Evolutionary conservation across 192 early-diverging fungal genomes (phyloP).

Genomic region (Linnemannia schmuckeri): DNA sequence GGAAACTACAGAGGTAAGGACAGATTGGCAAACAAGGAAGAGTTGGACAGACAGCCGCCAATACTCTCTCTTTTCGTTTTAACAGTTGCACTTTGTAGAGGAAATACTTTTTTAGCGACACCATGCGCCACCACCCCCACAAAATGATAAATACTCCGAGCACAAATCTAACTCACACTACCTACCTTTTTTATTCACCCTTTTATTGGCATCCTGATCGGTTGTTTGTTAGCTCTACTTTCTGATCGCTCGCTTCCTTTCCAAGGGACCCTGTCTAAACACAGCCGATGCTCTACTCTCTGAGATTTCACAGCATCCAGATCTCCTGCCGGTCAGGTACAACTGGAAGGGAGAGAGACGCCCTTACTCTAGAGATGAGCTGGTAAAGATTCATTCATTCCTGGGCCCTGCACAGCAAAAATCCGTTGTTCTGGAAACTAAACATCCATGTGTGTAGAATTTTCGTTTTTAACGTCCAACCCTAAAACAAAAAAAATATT

Average conservation of each 20-base stretch:
- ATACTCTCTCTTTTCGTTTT: background rate
- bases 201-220: slow-evolving; percentile 18
- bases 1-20: slow-evolving; percentile 22
- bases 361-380: slow-evolving; percentile 64
- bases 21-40: background rate
- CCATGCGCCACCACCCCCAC: background rate
- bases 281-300: slow-evolving; percentile 65
- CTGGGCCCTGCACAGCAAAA: slow-evolving; percentile 13
- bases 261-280: slow-evolving; percentile 66
- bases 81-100: background rate
- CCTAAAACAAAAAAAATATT: slow-evolving; percentile 2
- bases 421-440: slow-evolving; percentile 30
- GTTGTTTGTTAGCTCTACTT: slow-evolving; percentile 71
- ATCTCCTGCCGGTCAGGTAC: slow-evolving; percentile 73
- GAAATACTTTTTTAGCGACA: background rate
- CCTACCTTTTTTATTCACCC: background rate
- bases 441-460: background rate
- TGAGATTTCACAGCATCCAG: slow-evolving; percentile 60
- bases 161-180: slow-evolving; percentile 3
- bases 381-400: slow-evolving; percentile 59
- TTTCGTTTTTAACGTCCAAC: background rate
- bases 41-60: background rate
- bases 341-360: slow-evolving; percentile 79
- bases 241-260: slow-evolving; percentile 79
- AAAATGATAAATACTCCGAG: slow-evolving; percentile 4